A percentile compares a stretch with the other conserved stretches of the same genome.
Conservation (phyloP, 140 eudicot genomes). For the Ambrosia hybrid region DNA sequence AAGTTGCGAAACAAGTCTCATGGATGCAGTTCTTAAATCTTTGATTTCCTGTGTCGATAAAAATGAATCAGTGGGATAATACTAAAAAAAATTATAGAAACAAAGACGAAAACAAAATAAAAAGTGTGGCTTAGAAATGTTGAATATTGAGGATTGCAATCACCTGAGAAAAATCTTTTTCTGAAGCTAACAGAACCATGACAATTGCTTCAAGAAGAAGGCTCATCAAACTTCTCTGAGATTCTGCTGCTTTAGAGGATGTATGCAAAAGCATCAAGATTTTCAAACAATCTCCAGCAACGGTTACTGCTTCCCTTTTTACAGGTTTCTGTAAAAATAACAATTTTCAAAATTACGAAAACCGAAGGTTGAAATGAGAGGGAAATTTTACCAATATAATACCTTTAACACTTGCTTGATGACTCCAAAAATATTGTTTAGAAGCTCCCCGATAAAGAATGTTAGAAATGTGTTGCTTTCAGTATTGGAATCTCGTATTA, state of each 20-base stretch:
- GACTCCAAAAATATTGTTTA: constrained; percentile 47
- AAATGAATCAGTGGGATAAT: constrained; percentile 12
- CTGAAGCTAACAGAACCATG: constrained; percentile 64
- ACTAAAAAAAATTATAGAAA: constrained; percentile 5
- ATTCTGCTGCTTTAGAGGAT: constrained; percentile 59
- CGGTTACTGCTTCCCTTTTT: constrained; percentile 65
- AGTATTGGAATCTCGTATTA: constrained; percentile 47
- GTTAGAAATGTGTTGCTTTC: constrained; percentile 50
- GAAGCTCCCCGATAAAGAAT: constrained; percentile 79
- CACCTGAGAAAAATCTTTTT: constrained; percentile 61
- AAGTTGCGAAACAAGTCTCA: constrained; percentile 83
- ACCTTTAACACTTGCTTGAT: constrained; percentile 60
- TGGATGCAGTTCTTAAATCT: constrained; percentile 56
- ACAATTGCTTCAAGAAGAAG: constrained; percentile 80
- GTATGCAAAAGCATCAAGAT: constrained; percentile 79
- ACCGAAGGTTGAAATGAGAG: constrained; percentile 7
- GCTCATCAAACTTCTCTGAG: constrained; percentile 66
- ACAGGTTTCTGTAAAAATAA: constrained; percentile 56
- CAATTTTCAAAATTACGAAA: constrained; percentile 15
- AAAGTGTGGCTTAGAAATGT: background rate
- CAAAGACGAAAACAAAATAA: background rate
- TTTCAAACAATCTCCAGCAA: constrained; percentile 85
- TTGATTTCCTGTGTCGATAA: constrained; percentile 56
- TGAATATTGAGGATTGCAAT: background rate
- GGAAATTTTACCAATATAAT: constrained; percentile 6